phyloP scores from a whole-genome alignment of 768 basidiomycete genomes.

The Leccinum pellstonianum region DNA sequence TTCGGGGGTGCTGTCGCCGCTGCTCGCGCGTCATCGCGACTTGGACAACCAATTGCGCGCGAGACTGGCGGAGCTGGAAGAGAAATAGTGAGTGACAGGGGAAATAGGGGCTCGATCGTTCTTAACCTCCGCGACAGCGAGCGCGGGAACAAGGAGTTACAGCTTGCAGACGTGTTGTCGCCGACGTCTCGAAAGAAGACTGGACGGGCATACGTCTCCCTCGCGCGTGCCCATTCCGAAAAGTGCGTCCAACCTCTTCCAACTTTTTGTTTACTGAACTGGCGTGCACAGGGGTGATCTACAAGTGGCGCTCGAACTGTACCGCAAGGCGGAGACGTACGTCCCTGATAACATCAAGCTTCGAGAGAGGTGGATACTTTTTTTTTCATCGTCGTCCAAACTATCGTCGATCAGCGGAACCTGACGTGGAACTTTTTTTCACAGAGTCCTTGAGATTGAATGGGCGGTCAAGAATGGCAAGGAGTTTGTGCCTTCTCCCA shows the following conservation, averaged over 20 bases:
- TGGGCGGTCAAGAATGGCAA: slow-evolving; percentile 67
- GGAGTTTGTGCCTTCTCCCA: slow-evolving; percentile 57
- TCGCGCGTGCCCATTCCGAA: slow-evolving; percentile 78
- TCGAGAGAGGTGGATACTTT: slow-evolving; percentile 84
- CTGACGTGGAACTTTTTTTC: slow-evolving; percentile 13
- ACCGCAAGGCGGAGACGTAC: slow-evolving; percentile 77
- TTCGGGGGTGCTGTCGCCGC: slow-evolving; percentile 52
- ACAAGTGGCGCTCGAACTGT: slow-evolving; percentile 76
- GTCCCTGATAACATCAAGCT: slow-evolving; percentile 86
- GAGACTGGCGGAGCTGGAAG: slow-evolving; percentile 67
- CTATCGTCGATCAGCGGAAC: slow-evolving; percentile 50
- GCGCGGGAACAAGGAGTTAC: slow-evolving; percentile 56
- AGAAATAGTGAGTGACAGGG: slow-evolving; percentile 58
- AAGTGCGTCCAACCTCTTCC: slow-evolving; percentile 49
- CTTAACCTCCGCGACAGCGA: slow-evolving; percentile 44
- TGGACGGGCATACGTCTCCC: slow-evolving; percentile 79
- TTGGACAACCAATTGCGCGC: slow-evolving; percentile 65
- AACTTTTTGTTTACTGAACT: background rate
- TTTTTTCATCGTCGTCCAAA: slow-evolving; percentile 48
- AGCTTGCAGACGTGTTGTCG: slow-evolving; percentile 62
- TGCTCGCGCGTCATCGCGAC: slow-evolving; percentile 64
- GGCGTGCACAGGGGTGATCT: slow-evolving; percentile 60
- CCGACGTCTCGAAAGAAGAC: slow-evolving; percentile 79
- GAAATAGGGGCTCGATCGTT: slow-evolving; percentile 16
- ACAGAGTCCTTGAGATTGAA: slow-evolving; percentile 80